Evolutionary conservation across 2,329 filamentous ascomycete genomes (phyloP).

Genomic region (Xylaria sp.): DNA sequence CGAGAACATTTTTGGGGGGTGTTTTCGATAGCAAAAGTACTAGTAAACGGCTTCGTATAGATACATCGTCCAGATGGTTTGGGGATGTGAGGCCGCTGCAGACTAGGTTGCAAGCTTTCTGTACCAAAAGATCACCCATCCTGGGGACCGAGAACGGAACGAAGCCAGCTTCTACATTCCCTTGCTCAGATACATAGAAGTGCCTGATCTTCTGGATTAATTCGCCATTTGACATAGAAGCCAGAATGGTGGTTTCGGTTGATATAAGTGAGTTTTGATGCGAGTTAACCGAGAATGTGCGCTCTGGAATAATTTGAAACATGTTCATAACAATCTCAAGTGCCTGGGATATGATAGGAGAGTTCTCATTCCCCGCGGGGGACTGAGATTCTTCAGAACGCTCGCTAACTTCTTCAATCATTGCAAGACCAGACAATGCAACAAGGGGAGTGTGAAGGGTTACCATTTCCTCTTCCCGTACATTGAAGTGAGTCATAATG

Average conservation of each 20-base stretch:
- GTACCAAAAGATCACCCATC: slow-evolving; percentile 67
- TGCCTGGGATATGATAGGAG: slow-evolving; percentile 39
- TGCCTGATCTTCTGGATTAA: slow-evolving; percentile 64
- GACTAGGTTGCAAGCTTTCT: slow-evolving; percentile 61
- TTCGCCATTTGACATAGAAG: slow-evolving; percentile 52
- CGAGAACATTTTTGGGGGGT: slow-evolving; percentile 51
- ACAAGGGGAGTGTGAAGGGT: slow-evolving; percentile 81
- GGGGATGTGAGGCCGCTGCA: slow-evolving; percentile 53
- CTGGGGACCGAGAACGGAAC: slow-evolving; percentile 63
- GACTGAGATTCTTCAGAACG: slow-evolving; percentile 34
- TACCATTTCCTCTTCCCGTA: slow-evolving; percentile 95
- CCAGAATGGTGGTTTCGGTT: slow-evolving; percentile 38
- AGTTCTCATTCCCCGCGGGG: slow-evolving; percentile 31
- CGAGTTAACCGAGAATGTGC: slow-evolving; percentile 57
- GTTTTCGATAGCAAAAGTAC: slow-evolving; percentile 62
- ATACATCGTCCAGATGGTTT: slow-evolving; percentile 54
- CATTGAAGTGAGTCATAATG: slow-evolving; percentile 85
- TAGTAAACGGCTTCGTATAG: slow-evolving; percentile 64
- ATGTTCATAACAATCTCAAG: slow-evolving; percentile 60
- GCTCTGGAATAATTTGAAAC: slow-evolving; percentile 68
- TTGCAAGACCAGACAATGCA: slow-evolving; percentile 66
- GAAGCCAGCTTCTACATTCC: slow-evolving; percentile 66
- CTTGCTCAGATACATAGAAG: slow-evolving; percentile 75
- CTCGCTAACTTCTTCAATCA: slow-evolving; percentile 61
- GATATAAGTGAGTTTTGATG: slow-evolving; percentile 32